These are phyloP conservation scores for Persicaria maculosa DNA, from an alignment of 148 eudicot genomes.

Conservation along the genomic window DNA sequence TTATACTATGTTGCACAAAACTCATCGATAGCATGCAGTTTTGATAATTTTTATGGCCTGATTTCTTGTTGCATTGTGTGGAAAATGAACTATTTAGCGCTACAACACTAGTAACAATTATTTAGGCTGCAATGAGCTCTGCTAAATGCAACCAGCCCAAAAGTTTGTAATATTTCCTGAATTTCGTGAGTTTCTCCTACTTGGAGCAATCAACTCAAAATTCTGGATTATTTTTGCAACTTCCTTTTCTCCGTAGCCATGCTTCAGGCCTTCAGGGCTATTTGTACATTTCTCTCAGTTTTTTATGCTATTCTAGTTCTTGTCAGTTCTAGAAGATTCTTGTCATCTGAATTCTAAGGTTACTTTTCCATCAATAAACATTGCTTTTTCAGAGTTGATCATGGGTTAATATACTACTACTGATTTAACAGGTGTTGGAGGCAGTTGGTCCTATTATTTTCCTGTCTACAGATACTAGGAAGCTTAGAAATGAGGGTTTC, in stretches of 20 bases:
- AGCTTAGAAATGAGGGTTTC: conserved; percentile 98
- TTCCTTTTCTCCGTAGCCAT: neutral
- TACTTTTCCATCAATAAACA: neutral
- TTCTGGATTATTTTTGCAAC: neutral
- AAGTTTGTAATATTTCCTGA: neutral
- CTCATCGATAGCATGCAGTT: neutral
- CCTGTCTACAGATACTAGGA: conserved; percentile 88
- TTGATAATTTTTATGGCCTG: neutral
- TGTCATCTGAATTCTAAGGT: neutral
- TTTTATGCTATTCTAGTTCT: neutral
- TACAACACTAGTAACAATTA: neutral
- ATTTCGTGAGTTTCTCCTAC: neutral
- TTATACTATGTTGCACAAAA: neutral
- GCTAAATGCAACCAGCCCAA: neutral
- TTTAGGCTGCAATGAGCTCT: neutral
- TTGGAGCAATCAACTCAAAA: neutral
- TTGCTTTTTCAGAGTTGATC: neutral
- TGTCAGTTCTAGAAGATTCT: neutral
- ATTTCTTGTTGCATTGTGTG: neutral
- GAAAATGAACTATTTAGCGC: neutral
- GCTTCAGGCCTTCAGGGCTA: neutral
- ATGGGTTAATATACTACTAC: neutral
- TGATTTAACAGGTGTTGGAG: conserved; percentile 68
- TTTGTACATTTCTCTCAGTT: neutral
- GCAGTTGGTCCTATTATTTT: conserved; percentile 96